A percentile compares a stretch with the other conserved stretches of the same genome.
Evolutionary conservation across 192 early-diverging fungal genomes (phyloP).

Genomic region (Chytriomyces sp.): DNA sequence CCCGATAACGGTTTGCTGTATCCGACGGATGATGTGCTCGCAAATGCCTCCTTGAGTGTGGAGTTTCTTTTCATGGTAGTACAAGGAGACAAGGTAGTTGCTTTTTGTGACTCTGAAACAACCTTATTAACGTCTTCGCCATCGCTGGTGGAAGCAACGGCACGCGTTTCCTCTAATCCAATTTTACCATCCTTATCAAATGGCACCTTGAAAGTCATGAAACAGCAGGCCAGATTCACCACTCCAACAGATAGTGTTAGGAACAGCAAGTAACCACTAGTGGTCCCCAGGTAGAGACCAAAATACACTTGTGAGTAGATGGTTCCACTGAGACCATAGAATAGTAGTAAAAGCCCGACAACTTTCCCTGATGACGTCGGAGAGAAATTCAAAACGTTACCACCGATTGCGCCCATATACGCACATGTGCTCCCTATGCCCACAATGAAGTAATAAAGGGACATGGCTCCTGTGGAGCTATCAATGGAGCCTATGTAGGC

Average conservation of each 20-base stretch:
- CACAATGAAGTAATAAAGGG: constrained; percentile 35
- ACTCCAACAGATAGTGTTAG: constrained; percentile 17
- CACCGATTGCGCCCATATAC: constrained; percentile 39
- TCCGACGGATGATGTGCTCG: too few relatives aligned
- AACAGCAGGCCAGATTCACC: constrained; percentile 15
- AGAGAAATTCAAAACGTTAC: constrained; percentile 31
- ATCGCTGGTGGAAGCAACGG: too few relatives aligned
- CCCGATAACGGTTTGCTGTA: too few relatives aligned
- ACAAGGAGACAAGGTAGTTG: too few relatives aligned
- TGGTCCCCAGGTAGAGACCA: not conserved
- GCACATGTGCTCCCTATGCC: constrained; percentile 27
- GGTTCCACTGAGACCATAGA: constrained; percentile 38
- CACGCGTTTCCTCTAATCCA: too few relatives aligned
- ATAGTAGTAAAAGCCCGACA: constrained; percentile 35
- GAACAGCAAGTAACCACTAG: constrained; percentile 31
- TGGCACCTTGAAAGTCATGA: constrained; percentile 6
- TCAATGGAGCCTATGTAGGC: constrained; percentile 19
- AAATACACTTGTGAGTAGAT: constrained; percentile 33
- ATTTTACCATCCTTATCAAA: not conserved
- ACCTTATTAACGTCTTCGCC: too few relatives aligned
- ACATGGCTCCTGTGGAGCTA: constrained; percentile 13
- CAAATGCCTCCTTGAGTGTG: too few relatives aligned
- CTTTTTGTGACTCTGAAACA: too few relatives aligned
- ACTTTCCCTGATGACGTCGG: constrained; percentile 23
- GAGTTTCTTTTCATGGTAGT: too few relatives aligned